Evolutionary conservation across 495 filamentous ascomycete species (phyloP), one percentile per base, ranked within the genome.

Genomic region (Podospora fimiseda): DNA sequence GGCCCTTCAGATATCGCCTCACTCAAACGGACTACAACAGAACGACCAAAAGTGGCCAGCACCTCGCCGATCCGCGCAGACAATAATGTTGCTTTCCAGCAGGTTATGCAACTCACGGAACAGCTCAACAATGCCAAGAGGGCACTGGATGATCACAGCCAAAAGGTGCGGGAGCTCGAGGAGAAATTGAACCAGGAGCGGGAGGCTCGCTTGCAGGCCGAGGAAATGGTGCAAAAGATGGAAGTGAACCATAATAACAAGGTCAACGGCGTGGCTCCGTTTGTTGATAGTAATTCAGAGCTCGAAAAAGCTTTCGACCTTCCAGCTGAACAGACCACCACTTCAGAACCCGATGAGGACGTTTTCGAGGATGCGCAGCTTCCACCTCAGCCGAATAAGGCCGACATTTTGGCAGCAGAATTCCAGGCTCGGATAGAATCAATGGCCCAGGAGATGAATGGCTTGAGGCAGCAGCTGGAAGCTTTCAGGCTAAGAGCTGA

Each of bases 391-490:
- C 59, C 74, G 16, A 75, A 78, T 43, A 69, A 70, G 18, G 57
- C 68, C 15, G 66, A 73, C 49, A 57, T 64, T 5, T 66, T 74
- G 3, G 71, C 73, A 11, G 73, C 71, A 14, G 71, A 71, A 1
- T 71, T 94, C 24, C 89, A 96, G 59, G 75, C 78, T 43, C 80
- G 84, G 50, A 71, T 96, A 16, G 90, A 96, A 43, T 70, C 75
- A 6, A 87, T 96, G 83, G 76, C 89, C 58, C 69, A 76, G 22
- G 88, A 95, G 63, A 92, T 97, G 81, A 82, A 84, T 51, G 83
- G 87, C 47, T 80, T 95, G 71, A 88, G 84, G 64, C 74, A 82
- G 51, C 82, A 92, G 66, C 83, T 96, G 60, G 84, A 92, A 44
- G 70, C 70, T 0, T 95, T 89, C 70, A 84, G 84, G 57, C 70